Conservation (phyloP, 192 early-diverging fungal genomes). For the Coemansia sp. region DNA sequence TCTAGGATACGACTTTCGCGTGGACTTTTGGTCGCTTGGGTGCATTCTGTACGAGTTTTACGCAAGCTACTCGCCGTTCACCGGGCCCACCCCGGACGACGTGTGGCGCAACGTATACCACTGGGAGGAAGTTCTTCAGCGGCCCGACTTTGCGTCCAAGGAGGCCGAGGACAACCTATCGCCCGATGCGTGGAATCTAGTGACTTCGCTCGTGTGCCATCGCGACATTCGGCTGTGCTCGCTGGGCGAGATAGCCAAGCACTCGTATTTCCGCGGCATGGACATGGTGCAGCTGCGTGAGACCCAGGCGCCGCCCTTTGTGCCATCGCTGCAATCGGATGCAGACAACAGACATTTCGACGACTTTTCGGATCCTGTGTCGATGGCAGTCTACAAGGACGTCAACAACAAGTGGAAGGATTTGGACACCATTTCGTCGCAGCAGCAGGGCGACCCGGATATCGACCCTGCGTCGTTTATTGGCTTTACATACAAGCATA, state of each 20-base stretch:
- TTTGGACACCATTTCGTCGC: conserved; percentile 26
- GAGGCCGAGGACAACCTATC: conserved; percentile 81
- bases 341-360: conserved; percentile 84
- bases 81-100: conserved; percentile 63
- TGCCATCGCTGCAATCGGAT: conserved; percentile 64
- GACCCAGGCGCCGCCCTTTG: conserved; percentile 67
- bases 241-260: conserved; percentile 57
- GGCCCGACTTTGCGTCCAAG: conserved; percentile 72
- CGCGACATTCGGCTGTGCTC: conserved; percentile 57
- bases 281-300: conserved; percentile 65
- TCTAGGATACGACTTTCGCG: conserved; percentile 63
- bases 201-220: conserved; percentile 59
- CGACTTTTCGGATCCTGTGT: conserved; percentile 61
- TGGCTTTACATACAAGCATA: conserved; percentile 74
- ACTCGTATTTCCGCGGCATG: conserved; percentile 62
- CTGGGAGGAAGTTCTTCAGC: conserved; percentile 71
- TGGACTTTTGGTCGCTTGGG: conserved; percentile 75
- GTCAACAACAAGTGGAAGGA: conserved; percentile 58
- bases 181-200: conserved; percentile 73
- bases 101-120: conserved; percentile 87
- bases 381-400: conserved; percentile 61
- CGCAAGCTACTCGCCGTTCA: conserved; percentile 75
- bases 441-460: conserved; percentile 48
- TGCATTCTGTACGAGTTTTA: conserved; percentile 79
- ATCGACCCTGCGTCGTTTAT: conserved; percentile 78